A percentile compares a stretch with the other conserved stretches of the same genome.
These are phyloP conservation scores for Yamagishiella unicocca DNA, from an alignment of 139 green algal genomes.

Conservation along the genomic window DNA sequence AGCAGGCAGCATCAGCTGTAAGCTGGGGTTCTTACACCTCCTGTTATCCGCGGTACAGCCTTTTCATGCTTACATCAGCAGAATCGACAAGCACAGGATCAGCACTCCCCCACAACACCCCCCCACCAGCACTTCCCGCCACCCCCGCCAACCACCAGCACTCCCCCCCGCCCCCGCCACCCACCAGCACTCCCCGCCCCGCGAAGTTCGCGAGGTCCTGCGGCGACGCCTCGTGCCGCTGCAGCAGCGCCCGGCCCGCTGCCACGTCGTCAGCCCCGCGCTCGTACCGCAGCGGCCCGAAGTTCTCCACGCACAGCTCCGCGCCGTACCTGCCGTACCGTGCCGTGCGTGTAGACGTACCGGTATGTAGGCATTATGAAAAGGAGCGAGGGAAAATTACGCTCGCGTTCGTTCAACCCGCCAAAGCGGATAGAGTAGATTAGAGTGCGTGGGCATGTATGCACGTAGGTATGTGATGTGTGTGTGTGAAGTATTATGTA, in stretches of 20 bases:
- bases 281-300: constrained; percentile 68
- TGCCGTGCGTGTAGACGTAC: neutral
- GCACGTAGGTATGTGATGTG: too few relatives aligned
- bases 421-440: too few relatives aligned
- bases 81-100: too few relatives aligned
- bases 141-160: neutral
- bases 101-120: neutral
- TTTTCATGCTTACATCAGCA: neutral
- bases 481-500: too few relatives aligned
- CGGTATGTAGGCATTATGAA: too few relatives aligned
- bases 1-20: neutral
- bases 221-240: constrained; percentile 80
- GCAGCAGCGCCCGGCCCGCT: constrained; percentile 73
- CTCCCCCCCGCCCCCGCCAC: neutral
- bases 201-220: constrained; percentile 76
- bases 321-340: constrained; percentile 49
- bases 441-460: too few relatives aligned
- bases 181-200: constrained; percentile 71
- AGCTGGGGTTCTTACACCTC: neutral
- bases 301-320: constrained; percentile 75
- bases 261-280: constrained; percentile 45
- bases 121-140: constrained; percentile 69
- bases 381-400: too few relatives aligned
- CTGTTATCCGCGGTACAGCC: neutral
- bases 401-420: too few relatives aligned